Percentiles rank a stretch among this genome's conserved stretches.
phyloP scores from a whole-genome alignment of 83 land plant species.

The Picea mariana region DNA sequence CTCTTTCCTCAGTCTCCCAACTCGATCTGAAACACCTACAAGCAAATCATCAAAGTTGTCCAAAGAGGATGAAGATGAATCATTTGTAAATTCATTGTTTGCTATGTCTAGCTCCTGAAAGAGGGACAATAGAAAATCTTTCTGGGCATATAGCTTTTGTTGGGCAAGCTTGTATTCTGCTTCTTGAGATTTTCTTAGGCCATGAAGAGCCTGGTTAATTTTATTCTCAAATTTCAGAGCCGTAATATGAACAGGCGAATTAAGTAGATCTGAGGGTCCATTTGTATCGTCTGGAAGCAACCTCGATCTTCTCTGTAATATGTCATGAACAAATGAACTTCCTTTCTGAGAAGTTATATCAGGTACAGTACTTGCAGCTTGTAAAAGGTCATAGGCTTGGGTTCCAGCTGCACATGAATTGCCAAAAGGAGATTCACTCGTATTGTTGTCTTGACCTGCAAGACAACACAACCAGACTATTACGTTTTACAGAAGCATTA shows the following conservation, averaged over 20 bases:
- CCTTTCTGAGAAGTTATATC: constrained; percentile 1
- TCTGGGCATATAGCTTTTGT: constrained; percentile 50
- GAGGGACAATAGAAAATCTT: constrained; percentile 31
- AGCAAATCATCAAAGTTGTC: constrained; percentile 17
- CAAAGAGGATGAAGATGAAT: constrained; percentile 12
- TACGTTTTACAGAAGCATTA: not conserved
- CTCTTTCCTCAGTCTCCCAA: constrained; percentile 39
- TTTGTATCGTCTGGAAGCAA: not conserved
- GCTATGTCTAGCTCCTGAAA: constrained; percentile 40
- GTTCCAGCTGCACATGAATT: not conserved
- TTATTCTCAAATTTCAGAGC: constrained; percentile 39
- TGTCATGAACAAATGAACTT: constrained; percentile 1
- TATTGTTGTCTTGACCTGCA: not conserved
- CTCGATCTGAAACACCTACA: constrained; percentile 13
- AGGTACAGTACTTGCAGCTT: constrained; percentile 3
- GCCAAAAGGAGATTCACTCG: not conserved
- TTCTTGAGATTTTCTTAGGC: constrained; percentile 50
- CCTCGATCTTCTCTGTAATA: not conserved
- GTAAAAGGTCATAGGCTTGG: not conserved
- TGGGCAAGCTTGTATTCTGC: constrained; percentile 47
- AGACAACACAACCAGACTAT: not conserved
- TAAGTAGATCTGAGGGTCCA: constrained; percentile 13
- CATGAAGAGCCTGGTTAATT: constrained; percentile 40
- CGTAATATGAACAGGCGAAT: constrained; percentile 9
- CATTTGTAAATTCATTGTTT: constrained; percentile 32